These are phyloP conservation scores for Ligustrum vulgare DNA, from an alignment of 257 asterid species.

Conservation along the genomic window DNA sequence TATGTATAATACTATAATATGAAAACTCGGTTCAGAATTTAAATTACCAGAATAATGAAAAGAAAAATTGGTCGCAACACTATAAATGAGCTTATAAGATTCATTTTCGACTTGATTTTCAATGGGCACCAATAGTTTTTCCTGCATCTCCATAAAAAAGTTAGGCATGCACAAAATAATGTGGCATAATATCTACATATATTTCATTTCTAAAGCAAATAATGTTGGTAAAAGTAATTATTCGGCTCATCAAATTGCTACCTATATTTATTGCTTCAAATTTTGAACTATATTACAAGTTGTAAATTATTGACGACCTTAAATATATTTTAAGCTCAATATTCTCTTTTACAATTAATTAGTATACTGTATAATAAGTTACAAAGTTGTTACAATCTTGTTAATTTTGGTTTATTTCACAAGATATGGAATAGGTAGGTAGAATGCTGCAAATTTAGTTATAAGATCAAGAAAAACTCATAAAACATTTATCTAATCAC, in stretches of 20 bases:
- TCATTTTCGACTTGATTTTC: slow-evolving; percentile 26
- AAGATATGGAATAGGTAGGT: too few species aligned
- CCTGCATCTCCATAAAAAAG: slow-evolving; percentile 10
- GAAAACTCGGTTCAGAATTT: neutral
- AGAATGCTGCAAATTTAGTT: too few species aligned
- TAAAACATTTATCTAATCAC: too few species aligned
- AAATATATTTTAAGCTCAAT: neutral
- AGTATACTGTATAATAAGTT: neutral
- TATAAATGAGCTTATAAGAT: slow-evolving; percentile 30
- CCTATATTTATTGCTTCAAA: neutral
- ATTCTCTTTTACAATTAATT: neutral
- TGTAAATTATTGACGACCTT: too few species aligned
- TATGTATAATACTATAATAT: neutral
- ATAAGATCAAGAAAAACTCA: too few species aligned
- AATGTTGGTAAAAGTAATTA: too few species aligned
- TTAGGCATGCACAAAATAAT: neutral
- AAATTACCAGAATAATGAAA: slow-evolving; percentile 38
- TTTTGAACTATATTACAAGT: too few species aligned
- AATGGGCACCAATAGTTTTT: neutral
- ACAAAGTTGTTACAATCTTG: neutral
- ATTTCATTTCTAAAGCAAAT: neutral
- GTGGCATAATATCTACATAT: neutral
- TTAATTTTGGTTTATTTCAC: too few species aligned
- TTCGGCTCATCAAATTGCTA: neutral
- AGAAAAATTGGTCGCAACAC: slow-evolving; percentile 40